These are phyloP conservation scores for Sphagnum fallax DNA, from an alignment of 228 moss, liverwort and hornwort genomes.

Conservation along the genomic window DNA sequence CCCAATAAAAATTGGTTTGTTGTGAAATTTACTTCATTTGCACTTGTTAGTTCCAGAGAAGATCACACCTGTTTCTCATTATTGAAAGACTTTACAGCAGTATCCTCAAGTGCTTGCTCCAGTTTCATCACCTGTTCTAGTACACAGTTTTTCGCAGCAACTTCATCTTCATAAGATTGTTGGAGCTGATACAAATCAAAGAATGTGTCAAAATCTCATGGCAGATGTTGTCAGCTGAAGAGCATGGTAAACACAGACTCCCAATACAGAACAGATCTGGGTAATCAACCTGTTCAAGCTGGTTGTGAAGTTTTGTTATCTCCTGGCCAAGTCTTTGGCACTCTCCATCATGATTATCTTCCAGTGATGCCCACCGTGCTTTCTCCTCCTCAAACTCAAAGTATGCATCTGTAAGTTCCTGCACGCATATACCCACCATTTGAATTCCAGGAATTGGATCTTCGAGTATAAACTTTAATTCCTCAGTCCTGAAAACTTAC, in stretches of 20 bases:
- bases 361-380: slow-evolving; percentile 39
- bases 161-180: not conserved
- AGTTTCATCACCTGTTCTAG: slow-evolving; percentile 29
- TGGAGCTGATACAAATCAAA: not conserved
- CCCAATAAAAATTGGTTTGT: not conserved
- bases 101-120: slow-evolving; percentile 7
- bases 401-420: slow-evolving; percentile 86
- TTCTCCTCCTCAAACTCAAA: slow-evolving; percentile 66
- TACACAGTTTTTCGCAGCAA: slow-evolving; percentile 14
- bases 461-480: no score
- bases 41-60: not conserved
- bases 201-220: slow-evolving; percentile 8
- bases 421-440: slow-evolving; percentile 2
- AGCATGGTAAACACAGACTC: no score
- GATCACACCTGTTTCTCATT: slow-evolving; percentile 3
- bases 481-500: no score
- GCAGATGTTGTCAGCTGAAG: not conserved
- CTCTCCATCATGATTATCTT: slow-evolving; percentile 39
- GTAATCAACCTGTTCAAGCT: slow-evolving; percentile 42
- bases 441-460: no score
- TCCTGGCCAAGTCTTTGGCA: slow-evolving; percentile 46
- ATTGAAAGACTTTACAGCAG: not conserved
- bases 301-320: slow-evolving; percentile 35
- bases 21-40: not conserved
- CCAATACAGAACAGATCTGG: not conserved